Evolutionary conservation across 2,329 filamentous ascomycete genomes (phyloP), one percentile per base, ranked within the genome.

Genomic region (Colletotrichum australisinense): DNA sequence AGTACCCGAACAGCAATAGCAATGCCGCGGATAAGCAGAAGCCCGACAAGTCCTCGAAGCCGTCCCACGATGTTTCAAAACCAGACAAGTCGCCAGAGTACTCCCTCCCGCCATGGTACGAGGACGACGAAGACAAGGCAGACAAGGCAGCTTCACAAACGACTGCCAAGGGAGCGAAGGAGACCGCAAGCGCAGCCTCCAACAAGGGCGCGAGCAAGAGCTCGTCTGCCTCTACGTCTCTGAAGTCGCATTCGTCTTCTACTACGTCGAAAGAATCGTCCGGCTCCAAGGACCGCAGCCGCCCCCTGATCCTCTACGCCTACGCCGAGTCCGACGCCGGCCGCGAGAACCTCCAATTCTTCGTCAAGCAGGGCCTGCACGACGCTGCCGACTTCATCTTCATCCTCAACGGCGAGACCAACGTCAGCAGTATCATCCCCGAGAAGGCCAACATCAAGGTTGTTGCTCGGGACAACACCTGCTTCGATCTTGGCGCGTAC

Each of bases 351-450:
- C 74, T 84, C 26, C 53, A 77, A 11, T 84, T 80, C 75, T 84
- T 84, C 75, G 68, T 84, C 12, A 67, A 75, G 38, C 79, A 84
- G 63, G 83, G 81, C 38, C 76, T 84, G 2, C 81, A 84, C 74
- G 78, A 72, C 35, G 78, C 75, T 0, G 83, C 82, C 59, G 83
- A 84, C 75, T 84, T 84, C 74, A 75, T 84, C 72, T 84, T 84
- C 75, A 81, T 84, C 68, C 75, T 84, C 60, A 82, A 84, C 62
- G 83, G 83, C 49, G 75, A 79, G 55, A 79, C 79, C 35, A 76
- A 79, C 58, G 76, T 74, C 2, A 67, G 71, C 52, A 32, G 60
- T 2, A 59, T 78, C 1, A 78, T 84, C 62, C 82, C 82, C 0
- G 38, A 69, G 5, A 72, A 74, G 42, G 55, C 76, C n/a, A 84